Evolutionary conservation across 805 yeast genomes (phyloP).

Genomic region (Yarrowia sp.): DNA sequence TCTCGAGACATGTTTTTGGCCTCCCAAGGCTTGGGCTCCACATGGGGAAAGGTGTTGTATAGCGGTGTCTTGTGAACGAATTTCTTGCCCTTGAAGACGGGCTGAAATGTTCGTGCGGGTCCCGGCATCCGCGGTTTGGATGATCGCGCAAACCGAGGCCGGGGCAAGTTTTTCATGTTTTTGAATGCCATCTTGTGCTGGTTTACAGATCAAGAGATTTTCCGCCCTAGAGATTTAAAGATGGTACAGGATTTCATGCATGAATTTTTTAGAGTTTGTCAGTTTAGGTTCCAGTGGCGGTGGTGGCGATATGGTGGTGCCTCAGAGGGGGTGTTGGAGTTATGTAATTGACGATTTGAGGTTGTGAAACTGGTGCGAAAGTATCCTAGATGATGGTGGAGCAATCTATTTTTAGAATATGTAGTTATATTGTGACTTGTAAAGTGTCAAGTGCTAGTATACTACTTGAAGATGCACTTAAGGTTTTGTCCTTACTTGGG

Average conservation of each 20-base stretch:
- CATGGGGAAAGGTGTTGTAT: conserved; percentile 20
- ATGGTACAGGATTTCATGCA: background rate
- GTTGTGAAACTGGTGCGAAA: too few relatives aligned
- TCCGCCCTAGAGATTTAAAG: background rate
- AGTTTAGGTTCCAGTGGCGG: background rate
- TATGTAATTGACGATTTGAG: too few relatives aligned
- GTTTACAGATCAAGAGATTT: background rate
- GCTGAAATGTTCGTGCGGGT: conserved; percentile 11
- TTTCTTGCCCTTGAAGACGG: background rate
- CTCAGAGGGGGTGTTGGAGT: background rate
- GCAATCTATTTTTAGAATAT: too few relatives aligned
- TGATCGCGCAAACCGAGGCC: background rate
- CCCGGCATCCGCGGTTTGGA: background rate
- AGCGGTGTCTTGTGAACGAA: conserved; percentile 10
- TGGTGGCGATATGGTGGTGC: background rate
- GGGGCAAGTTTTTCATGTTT: background rate
- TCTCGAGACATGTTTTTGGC: conserved; percentile 12
- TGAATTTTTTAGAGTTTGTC: background rate
- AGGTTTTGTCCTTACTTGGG: too few relatives aligned
- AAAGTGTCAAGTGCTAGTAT: too few relatives aligned
- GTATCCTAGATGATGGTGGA: too few relatives aligned
- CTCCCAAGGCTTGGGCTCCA: conserved; percentile 25
- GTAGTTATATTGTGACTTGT: too few relatives aligned
- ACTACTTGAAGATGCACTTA: background rate
- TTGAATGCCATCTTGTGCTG: background rate